Base-by-base conservation (phyloP, 1,284 basidiomycete species). In the Tetrapyrgos nigripes region DNA sequence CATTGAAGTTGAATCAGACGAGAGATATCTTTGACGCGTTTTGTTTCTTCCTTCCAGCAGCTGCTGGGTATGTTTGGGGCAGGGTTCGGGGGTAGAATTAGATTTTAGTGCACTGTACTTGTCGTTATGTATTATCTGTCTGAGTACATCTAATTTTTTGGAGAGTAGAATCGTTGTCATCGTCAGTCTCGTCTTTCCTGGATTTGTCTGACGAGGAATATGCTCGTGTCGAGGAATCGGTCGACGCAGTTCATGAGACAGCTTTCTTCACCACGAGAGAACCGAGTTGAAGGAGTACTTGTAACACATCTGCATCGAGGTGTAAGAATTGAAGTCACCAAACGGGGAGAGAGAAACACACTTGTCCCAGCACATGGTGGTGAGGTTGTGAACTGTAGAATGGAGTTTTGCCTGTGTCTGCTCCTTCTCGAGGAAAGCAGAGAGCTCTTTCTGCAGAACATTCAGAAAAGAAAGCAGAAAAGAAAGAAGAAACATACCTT, bases 221-320 rank as follows among this genome's bases (percentile, higher is more conserved):
- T 76, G 67, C 90, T 94, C n/a, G 93, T 89, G 77, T 98, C 96
- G 65, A 98, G 81, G 81, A 98, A 98, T 58, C 96, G 84, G 65
- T 95, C 94, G 48, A 97, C 96, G 70, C 95, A 98, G 78, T 97
- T 97, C 60, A 85, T 81, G 48, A 98, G 83, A 73, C 96, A 98
- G 54, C 81, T 82, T 67, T 92, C 88, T 76, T 98, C 96, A 47
- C 85, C 82, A 59, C 91, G 82, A 33, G 93, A 92, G 77, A 98
- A 97, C 55, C 88, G 84, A 31, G 88, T 89, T n/a, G 89, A 89
- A 24, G 94, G 93, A 28, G 87, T 86, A 43, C 92, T 86, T 4
- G 92, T 92, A 64, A 98, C 83, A 74, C 96, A 97, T 70, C 94
- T 96, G 66, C 59, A 55, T 61, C 66, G 62, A 52, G 35, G 53